Evolutionary conservation across 1,284 basidiomycete genomes (phyloP).

Genomic region (Cryptococcus jaspeensis): DNA sequence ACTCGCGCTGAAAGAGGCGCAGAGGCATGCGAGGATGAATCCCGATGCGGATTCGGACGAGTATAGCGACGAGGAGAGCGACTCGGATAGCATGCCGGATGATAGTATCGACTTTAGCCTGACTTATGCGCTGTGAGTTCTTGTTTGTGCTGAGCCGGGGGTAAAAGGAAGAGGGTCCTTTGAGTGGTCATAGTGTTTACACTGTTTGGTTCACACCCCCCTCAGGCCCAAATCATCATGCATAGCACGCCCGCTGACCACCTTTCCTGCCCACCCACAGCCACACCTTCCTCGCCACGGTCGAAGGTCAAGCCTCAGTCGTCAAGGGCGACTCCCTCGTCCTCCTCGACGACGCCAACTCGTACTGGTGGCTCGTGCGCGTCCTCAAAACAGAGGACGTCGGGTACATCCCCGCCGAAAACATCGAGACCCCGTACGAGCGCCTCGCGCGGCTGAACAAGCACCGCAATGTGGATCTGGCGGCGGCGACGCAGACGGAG

Average conservation of each 20-base stretch:
- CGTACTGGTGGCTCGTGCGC: constrained; percentile 97
- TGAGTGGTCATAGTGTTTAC: too few relatives aligned
- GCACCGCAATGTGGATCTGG: constrained; percentile 92
- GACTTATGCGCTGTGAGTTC: constrained; percentile 54
- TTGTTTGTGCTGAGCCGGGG: not conserved
- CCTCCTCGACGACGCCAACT: constrained; percentile 92
- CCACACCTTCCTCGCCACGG: constrained; percentile 91
- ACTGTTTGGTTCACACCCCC: too few relatives aligned
- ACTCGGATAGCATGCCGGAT: constrained; percentile 54
- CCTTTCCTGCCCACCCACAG: constrained; percentile 20
- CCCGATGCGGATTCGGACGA: constrained; percentile 28
- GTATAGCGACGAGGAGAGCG: constrained; percentile 39
- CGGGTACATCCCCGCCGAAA: constrained; percentile 99
- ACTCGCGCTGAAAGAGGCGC: constrained; percentile 2
- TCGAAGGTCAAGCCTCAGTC: constrained; percentile 93
- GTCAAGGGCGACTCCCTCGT: constrained; percentile 93
- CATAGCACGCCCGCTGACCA: not conserved
- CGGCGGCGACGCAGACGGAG: constrained; percentile 33
- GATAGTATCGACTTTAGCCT: constrained; percentile 57
- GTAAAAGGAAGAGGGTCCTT: not conserved
- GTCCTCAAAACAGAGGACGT: constrained; percentile 97
- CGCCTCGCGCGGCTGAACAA: constrained; percentile 93
- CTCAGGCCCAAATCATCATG: too few relatives aligned
- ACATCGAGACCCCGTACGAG: constrained; percentile 98
- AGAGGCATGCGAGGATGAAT: constrained; percentile 1